phyloP scores from a whole-genome alignment of 352 stramenopile genomes.

The Phytopythium boreale region DNA sequence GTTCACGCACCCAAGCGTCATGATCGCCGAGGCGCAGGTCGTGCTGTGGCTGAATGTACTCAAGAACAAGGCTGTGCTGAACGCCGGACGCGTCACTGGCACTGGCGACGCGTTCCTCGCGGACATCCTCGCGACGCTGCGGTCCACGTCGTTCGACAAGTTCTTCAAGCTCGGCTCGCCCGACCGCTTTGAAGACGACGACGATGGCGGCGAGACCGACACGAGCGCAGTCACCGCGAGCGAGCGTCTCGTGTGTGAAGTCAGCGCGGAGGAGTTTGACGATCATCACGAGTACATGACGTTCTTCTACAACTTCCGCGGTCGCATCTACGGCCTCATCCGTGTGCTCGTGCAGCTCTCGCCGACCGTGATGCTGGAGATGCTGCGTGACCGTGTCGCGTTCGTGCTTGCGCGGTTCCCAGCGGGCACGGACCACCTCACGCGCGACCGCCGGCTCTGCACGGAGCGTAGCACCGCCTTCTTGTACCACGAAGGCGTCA shows the following conservation, averaged over 20 bases:
- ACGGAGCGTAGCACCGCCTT: constrained; percentile 63
- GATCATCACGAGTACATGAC: constrained; percentile 66
- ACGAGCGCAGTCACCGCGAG: not conserved
- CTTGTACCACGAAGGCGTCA: constrained; percentile 76
- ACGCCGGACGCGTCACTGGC: constrained; percentile 11
- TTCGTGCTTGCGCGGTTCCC: constrained; percentile 54
- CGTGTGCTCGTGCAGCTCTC: constrained; percentile 62
- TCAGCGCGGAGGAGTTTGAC: constrained; percentile 66
- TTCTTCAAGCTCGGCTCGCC: constrained; percentile 79
- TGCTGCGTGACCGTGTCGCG: constrained; percentile 52
- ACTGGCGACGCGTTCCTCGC: constrained; percentile 28
- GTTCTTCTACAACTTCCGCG: constrained; percentile 80
- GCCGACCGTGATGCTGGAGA: constrained; percentile 40
- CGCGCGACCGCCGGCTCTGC: constrained; percentile 36
- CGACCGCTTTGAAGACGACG: constrained; percentile 38
- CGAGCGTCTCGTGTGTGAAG: constrained; percentile 23
- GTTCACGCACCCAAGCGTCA: constrained; percentile 65
- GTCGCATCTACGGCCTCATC: constrained; percentile 73
- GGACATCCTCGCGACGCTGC: constrained; percentile 43
- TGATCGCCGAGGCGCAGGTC: constrained; percentile 68
- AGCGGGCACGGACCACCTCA: constrained; percentile 50
- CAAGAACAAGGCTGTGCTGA: constrained; percentile 65
- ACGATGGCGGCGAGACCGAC: constrained; percentile 19
- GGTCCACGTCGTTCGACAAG: constrained; percentile 67
- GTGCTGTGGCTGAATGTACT: constrained; percentile 71